phyloP scores from a whole-genome alignment of 345 rosid genomes.

The Populus simonii region DNA sequence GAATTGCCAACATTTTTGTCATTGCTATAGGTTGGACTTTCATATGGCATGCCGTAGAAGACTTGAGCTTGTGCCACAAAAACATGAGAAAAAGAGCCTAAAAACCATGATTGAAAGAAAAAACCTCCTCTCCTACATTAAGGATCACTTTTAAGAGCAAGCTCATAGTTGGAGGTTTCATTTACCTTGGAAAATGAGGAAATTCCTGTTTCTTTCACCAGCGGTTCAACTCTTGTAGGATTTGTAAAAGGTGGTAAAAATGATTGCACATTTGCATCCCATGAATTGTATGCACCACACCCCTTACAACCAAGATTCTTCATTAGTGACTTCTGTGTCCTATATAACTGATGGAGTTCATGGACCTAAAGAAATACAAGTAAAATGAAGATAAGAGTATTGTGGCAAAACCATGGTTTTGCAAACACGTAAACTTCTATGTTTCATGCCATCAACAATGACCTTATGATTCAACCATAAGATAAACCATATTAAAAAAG shows the following conservation, averaged over 20 bases:
- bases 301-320: conserved; percentile 25
- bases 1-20: neutral
- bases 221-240: conserved; percentile 14
- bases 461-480: neutral
- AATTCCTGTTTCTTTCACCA: conserved; percentile 15
- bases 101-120: neutral
- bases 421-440: neutral
- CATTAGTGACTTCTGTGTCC: conserved; percentile 40
- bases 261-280: conserved; percentile 23
- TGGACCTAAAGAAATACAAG: conserved; percentile 31
- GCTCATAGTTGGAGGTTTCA: neutral
- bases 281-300: conserved; percentile 13
- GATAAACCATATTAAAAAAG: neutral
- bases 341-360: conserved; percentile 44
- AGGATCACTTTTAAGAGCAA: neutral
- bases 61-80: neutral
- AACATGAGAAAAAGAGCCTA: neutral
- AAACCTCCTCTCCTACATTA: neutral
- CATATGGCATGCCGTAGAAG: neutral
- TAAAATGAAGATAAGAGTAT: conserved; percentile 6
- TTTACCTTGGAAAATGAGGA: conserved; percentile 25
- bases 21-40: neutral
- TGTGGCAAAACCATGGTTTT: neutral
- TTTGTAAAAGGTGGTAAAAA: conserved; percentile 11
- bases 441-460: neutral